Evolutionary conservation across 192 early-diverging fungal genomes (phyloP), one percentile per base, ranked within the genome.

Genomic region (Backusella macrospora): DNA sequence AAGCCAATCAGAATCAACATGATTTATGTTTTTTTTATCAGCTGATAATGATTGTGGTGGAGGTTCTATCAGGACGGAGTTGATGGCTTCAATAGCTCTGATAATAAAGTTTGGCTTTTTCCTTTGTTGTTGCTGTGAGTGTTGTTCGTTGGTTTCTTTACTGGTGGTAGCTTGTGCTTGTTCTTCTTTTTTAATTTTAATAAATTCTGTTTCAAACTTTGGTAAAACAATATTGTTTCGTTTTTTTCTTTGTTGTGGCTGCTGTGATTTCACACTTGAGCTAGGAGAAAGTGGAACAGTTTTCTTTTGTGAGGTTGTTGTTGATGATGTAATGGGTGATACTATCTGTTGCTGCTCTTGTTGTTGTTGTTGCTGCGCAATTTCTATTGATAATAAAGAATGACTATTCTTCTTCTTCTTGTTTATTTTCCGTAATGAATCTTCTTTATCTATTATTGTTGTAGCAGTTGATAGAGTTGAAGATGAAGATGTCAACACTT

Each of bases 181-280:
- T 2, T 34, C 29, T 34, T 34, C 29, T 34, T 34, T 34, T 34
- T 34, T 34, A 34, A 34, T 34, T 34, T 34, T 21, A 29, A 46
- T 55, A 37, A 79, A 79, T 63, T 79, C 73, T 9, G 78, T 75
- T 9, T 79, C 68, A 21, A 79, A 79, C 4, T 43, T 42, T 9
- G 78, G 78, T 37, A 79, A 63, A 16, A 79, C 78, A 23, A 72
- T 49, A 26, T 79, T 79, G 39, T 67, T 76, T 62, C 44, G 44
- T 44, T 62, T 62, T 10, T n/a, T 14, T 46, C 45, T 14, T 59
- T 12, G 29, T 34, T 34, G 29, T 34, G n/a, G n/a, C n/a, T 34
- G 29, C 2, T 34, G 29, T 34, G 29, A 34, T 34, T 23, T 59
- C 9, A 49, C 6, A 18, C 48, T 49, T 6, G 48, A n/a, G 18